phyloP scores from a whole-genome alignment of 1,139 yeast genomes.

The Yamadazyma conglobata region DNA sequence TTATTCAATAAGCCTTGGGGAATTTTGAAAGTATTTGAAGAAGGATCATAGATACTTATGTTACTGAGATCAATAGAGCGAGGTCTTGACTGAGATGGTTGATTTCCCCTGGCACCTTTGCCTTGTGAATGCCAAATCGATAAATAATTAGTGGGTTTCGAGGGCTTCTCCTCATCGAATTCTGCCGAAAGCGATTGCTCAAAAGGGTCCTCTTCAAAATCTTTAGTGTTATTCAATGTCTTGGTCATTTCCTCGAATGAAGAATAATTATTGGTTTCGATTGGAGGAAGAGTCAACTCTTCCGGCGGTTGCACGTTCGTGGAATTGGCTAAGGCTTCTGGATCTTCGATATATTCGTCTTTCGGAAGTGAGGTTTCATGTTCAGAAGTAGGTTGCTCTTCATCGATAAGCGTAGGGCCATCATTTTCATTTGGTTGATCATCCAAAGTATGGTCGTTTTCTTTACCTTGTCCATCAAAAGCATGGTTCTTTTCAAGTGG shows the following conservation, averaged over 20 bases:
- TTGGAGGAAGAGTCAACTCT: conserved; percentile 37
- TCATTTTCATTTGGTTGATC: too few relatives aligned
- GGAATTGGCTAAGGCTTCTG: conserved; percentile 35
- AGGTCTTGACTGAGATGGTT: not conserved
- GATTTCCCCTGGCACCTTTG: conserved; percentile 15
- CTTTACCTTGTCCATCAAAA: too few relatives aligned
- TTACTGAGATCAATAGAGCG: conserved; percentile 13
- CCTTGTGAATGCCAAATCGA: conserved; percentile 45
- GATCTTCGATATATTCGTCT: conserved; percentile 10
- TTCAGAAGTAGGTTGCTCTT: too few relatives aligned
- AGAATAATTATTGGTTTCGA: conserved; percentile 28
- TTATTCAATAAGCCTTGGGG: conserved; percentile 28
- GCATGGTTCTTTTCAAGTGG: too few relatives aligned
- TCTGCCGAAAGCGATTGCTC: conserved; percentile 46
- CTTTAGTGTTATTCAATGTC: conserved; percentile 17
- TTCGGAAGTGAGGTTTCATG: too few relatives aligned
- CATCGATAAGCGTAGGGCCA: too few relatives aligned
- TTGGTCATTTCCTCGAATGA: conserved; percentile 40
- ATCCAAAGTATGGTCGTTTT: too few relatives aligned
- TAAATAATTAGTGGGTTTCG: conserved; percentile 27
- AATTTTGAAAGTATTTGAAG: conserved; percentile 13
- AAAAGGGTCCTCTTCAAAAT: conserved; percentile 20
- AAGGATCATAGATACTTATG: conserved; percentile 16
- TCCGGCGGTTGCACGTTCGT: conserved; percentile 42
- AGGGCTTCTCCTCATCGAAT: conserved; percentile 28